phyloP scores from a whole-genome alignment of 352 stramenopile species.

The Phytopythium vexans region DNA sequence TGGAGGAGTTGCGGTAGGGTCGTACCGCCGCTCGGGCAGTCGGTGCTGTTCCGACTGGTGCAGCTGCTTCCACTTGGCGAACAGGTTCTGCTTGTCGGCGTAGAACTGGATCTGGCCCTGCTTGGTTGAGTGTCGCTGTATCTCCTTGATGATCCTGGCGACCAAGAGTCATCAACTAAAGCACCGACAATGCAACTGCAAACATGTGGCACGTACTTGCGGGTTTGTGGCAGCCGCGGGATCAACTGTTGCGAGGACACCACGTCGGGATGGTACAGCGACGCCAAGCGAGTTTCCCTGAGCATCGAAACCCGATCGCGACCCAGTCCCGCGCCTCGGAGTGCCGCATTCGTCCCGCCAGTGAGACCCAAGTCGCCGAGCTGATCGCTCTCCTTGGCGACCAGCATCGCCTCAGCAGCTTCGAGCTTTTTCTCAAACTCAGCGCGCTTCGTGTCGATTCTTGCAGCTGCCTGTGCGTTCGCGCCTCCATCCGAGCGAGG shows the following conservation, averaged over 20 bases:
- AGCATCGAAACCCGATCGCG: too few relatives aligned
- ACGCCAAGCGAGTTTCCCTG: neutral
- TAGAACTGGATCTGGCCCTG: conserved; percentile 67
- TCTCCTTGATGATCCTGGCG: conserved; percentile 56
- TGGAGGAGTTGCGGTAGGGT: neutral
- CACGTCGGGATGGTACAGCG: conserved; percentile 26
- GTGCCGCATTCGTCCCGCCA: too few relatives aligned
- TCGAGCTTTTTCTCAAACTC: conserved; percentile 62
- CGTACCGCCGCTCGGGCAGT: neutral
- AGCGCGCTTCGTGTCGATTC: conserved; percentile 9
- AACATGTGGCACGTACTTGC: conserved; percentile 37
- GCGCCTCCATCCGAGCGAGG: conserved; percentile 14
- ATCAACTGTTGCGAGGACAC: conserved; percentile 36
- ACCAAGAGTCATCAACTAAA: neutral
- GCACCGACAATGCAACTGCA: neutral
- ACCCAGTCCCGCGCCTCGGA: too few relatives aligned
- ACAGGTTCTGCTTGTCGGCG: conserved; percentile 67
- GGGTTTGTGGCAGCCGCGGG: conserved; percentile 48
- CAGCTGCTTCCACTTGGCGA: conserved; percentile 73
- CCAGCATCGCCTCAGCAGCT: conserved; percentile 47
- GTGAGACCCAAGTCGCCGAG: conserved; percentile 6
- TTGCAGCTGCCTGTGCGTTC: too few relatives aligned
- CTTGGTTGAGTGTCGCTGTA: conserved; percentile 48
- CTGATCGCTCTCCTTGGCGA: conserved; percentile 33
- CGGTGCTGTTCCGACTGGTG: conserved; percentile 56